Evolutionary conservation across 179 eudicot species (phyloP), one percentile per base, ranked within the genome.

Genomic region (Sideroxylon spinosum): DNA sequence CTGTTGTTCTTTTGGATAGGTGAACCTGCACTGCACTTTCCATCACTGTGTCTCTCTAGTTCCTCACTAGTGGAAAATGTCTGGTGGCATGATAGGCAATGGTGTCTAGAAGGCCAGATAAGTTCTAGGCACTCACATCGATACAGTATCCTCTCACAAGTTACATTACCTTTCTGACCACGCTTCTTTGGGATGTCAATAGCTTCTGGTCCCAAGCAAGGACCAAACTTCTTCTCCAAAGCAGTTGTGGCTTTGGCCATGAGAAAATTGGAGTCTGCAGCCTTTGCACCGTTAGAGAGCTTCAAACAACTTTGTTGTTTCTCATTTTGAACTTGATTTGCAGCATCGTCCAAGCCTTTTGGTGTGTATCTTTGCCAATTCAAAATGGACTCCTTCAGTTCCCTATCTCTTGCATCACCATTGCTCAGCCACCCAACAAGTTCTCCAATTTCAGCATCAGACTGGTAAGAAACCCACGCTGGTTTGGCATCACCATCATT

Each of bases 111-210:
- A 73, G 83, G 78, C 93, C 95, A 91, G 55, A 91, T 75, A 28
- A 87, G 90, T 82, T 95, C 99, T 76, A 95, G 81, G 81, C 98
- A 95, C 70, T 81, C 86, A 75, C 99, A 95, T 81, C 98, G 81
- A 76, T 80, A 81, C 64, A 89, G 46, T 71, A 67, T 81, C 67
- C 83, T 88, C 56, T 82, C 83, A 80, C 73, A 76, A 64, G 79
- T 70, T 29, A 76, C 76, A 73, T 79, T 79, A 68, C 85, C 81
- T 48, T 77, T 81, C 71, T 75, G 74, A 48, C 32, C 77, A 70
- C 76, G 86, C 80, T 84, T 86, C 86, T 86, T 85, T 59, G 64
- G 50, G 73, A 71, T 71, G 68, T 82, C 89, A 59, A 65, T 56
- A 25, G 76, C 78, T 70, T 80, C 84, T 49, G 73, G 46, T 78